A percentile compares a stretch with the other conserved stretches of the same genome.
These are phyloP conservation scores for Cercis canadensis DNA, from an alignment of 306 rosid genomes.

Conservation along the genomic window DNA sequence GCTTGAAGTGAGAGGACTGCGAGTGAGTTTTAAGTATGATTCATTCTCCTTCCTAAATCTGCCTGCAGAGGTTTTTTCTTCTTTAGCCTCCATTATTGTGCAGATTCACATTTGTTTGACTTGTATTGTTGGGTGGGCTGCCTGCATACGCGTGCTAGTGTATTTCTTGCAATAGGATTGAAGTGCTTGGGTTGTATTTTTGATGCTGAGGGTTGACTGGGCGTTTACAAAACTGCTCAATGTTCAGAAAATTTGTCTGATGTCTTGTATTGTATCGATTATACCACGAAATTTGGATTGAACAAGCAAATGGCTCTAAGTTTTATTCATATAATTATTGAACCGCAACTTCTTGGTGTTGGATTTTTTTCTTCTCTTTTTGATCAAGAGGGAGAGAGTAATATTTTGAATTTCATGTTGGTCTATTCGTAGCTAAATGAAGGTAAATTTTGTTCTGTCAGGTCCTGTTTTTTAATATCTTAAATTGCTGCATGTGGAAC, in stretches of 20 bases:
- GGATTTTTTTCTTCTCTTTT: constrained; percentile 20
- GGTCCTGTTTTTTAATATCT: not conserved
- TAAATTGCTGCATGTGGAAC: no score
- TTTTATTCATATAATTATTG: constrained; percentile 25
- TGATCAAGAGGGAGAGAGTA: constrained; percentile 1
- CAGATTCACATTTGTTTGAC: constrained; percentile 45
- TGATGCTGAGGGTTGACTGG: constrained; percentile 42
- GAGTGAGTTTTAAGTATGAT: constrained; percentile 38
- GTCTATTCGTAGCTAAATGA: constrained; percentile 15
- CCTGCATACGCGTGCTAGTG: constrained; percentile 46
- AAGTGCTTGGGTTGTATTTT: constrained; percentile 49
- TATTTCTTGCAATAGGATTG: constrained; percentile 42
- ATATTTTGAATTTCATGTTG: constrained; percentile 16
- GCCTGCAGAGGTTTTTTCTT: constrained; percentile 45
- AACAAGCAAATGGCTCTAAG: constrained; percentile 18
- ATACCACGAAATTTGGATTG: constrained; percentile 31
- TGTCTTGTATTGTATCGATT: constrained; percentile 18
- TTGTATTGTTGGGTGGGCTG: constrained; percentile 44
- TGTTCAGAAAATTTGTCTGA: constrained; percentile 3
- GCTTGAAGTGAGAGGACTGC: constrained; percentile 59
- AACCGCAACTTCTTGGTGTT: constrained; percentile 28
- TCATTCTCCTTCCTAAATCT: constrained; percentile 27
- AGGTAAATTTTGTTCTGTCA: not conserved
- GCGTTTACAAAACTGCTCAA: not conserved
- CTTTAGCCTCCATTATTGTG: constrained; percentile 37